These are phyloP conservation scores for Candida tropicalis DNA, from an alignment of 1,139 yeast genomes.

Conservation along the genomic window DNA sequence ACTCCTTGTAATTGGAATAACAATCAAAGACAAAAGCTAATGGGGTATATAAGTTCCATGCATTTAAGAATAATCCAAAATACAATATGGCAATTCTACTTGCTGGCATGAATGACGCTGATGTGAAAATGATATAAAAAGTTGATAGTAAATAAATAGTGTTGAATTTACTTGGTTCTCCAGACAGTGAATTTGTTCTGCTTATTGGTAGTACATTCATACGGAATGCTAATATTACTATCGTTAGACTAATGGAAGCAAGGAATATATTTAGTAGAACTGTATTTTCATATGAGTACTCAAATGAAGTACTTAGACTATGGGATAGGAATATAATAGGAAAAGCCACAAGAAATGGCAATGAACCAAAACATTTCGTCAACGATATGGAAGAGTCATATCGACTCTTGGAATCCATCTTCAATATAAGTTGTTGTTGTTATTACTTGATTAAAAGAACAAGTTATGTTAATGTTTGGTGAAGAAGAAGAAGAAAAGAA, in stretches of 20 bases:
- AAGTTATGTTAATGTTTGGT: neutral
- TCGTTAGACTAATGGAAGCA: slow-evolving; percentile 7
- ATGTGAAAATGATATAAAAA: slow-evolving; percentile 16
- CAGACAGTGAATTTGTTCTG: slow-evolving; percentile 2
- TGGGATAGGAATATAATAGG: slow-evolving; percentile 29
- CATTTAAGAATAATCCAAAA: slow-evolving; percentile 32
- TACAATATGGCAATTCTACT: slow-evolving; percentile 25
- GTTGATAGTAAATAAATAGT: slow-evolving; percentile 9
- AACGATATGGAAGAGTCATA: slow-evolving; percentile 5
- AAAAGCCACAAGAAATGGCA: slow-evolving; percentile 32
- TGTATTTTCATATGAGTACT: slow-evolving; percentile 1
- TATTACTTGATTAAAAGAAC: too few species aligned
- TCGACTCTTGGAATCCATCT: slow-evolving; percentile 2
- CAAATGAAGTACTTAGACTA: slow-evolving; percentile 12
- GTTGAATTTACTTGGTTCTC: slow-evolving; percentile 2
- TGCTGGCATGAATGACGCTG: slow-evolving; percentile 24
- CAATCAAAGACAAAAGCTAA: slow-evolving; percentile 26
- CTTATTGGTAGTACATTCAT: slow-evolving; percentile 9
- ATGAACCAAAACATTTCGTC: slow-evolving; percentile 21
- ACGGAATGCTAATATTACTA: slow-evolving; percentile 7
- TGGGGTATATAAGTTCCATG: slow-evolving; percentile 29
- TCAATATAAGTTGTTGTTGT: neutral
- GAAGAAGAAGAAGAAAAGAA: neutral
- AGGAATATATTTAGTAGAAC: slow-evolving; percentile 12
- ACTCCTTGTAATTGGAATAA: slow-evolving; percentile 15